Evolutionary conservation across 163 green algal species (phyloP), one percentile per base, ranked within the genome.

Genomic region (Chloroidium sp.): DNA sequence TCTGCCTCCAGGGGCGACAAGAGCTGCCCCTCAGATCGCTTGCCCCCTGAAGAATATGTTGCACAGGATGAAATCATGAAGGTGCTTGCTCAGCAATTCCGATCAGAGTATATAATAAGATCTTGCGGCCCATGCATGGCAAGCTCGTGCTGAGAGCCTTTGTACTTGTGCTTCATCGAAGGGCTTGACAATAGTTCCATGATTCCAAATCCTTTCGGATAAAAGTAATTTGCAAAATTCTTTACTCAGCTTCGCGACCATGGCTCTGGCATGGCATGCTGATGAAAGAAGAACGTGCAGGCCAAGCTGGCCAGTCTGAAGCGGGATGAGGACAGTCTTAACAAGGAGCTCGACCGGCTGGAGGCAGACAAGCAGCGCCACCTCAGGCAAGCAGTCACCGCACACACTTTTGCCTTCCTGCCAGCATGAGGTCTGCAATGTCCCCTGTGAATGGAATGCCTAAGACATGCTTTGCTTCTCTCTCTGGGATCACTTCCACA

Each of bases 261-360:
- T 61, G 4, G 1, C 74, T 58, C 57, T 74, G 13, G 57, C 58
- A 2, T 76, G 2, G 1, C n/a, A 57, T 80, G 72, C 61, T 8
- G 14, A 13, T 69, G 36, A 8, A 13, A 14, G 67, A 0, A 4
- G 77, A 58, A 8, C 14, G 14, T 75, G 69, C 89, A 93, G 88
- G 88, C 87, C 2, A 88, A 91, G 12, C 81, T 97, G 79, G 84
- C 83, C 13, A 87, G 85, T 0, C 79, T 97, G 69, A 93, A 92
- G 78, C 86, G 95, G 4, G 94, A 98, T 85, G 95, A 98, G 81
- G 94, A 97, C 36, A 69, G 75, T 59, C 62, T 95, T 12, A 67
- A 81, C 1, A 84, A 84, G 61, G 95, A 98, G 77, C 82, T 89
- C 62, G 91, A 95, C 72, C 77, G 91, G 2, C 86, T 97, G 12